Percentiles rank a stretch among this genome's conserved stretches.
Conservation (phyloP, 176 grass and related monocot genomes). For the Puya raimondii region DNA sequence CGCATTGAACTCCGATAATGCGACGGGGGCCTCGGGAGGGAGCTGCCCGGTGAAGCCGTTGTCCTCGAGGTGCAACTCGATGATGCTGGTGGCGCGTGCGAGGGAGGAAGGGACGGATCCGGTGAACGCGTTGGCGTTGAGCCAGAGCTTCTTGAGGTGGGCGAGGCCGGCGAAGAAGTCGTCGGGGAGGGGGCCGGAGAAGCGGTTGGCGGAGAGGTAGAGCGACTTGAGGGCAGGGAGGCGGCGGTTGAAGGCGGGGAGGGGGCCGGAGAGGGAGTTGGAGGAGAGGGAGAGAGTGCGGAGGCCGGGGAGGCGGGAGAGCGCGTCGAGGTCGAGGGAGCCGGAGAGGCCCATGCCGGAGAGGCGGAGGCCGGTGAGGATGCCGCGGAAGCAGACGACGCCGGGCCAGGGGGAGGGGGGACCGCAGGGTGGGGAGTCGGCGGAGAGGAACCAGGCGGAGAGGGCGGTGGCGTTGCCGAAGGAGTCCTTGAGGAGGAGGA, state of each 20-base stretch:
- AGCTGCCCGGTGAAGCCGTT: conserved; percentile 53
- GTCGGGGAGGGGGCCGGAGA: conserved; percentile 47
- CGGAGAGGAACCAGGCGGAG: conserved; percentile 48
- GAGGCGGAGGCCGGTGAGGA: conserved; percentile 47
- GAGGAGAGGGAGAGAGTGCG: conserved; percentile 48
- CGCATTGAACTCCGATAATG: conserved; percentile 46
- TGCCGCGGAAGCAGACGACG: conserved; percentile 44
- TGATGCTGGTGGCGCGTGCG: conserved; percentile 29
- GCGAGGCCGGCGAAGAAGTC: conserved; percentile 39
- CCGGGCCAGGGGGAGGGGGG: conserved; percentile 43
- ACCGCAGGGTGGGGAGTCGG: conserved; percentile 25
- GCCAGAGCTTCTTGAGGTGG: conserved; percentile 89
- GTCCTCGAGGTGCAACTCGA: conserved; percentile 55
- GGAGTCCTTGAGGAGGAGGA: conserved; percentile 60
- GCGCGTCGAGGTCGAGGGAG: conserved; percentile 41
- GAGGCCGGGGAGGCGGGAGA: conserved; percentile 41
- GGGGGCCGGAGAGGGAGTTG: conserved; percentile 52
- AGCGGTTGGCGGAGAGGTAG: conserved; percentile 61
- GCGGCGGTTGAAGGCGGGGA: conserved; percentile 42
- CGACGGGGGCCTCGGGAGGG: conserved; percentile 27
- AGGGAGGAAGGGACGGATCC: conserved; percentile 49
- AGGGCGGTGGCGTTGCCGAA: conserved; percentile 61
- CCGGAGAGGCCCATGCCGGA: conserved; percentile 43
- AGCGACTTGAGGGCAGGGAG: conserved; percentile 55
- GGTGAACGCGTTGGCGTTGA: conserved; percentile 45